Evolutionary conservation across 1,284 basidiomycete genomes (phyloP).

Genomic region (Trametes versicolor): DNA sequence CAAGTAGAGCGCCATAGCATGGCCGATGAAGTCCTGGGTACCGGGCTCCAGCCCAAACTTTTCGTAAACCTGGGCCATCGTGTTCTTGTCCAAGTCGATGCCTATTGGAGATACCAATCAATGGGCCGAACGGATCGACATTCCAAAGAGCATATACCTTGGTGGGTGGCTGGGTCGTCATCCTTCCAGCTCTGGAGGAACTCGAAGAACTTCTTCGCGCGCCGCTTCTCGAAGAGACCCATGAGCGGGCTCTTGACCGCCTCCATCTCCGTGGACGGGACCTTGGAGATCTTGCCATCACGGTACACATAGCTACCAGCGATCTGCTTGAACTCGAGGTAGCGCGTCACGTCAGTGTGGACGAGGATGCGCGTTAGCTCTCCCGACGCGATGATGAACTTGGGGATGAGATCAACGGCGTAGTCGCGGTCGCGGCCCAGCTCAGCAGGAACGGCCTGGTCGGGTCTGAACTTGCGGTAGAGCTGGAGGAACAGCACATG

Average conservation of each 20-base stretch:
- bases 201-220: constrained; percentile 99
- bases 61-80: constrained; percentile 94
- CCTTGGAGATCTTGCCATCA: constrained; percentile 97
- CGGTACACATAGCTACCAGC: constrained; percentile 98
- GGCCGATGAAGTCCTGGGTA: constrained; percentile 99
- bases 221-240: constrained; percentile 98
- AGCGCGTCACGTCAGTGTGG: constrained; percentile 98
- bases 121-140: not conserved
- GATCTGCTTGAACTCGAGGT: constrained; percentile 99
- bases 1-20: constrained; percentile 98
- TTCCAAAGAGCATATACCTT: constrained; percentile 66
- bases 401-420: constrained; percentile 94
- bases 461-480: constrained; percentile 94
- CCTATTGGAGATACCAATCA: constrained; percentile 55
- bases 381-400: constrained; percentile 98
- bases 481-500: constrained; percentile 63
- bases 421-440: constrained; percentile 96
- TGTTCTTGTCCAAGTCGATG: constrained; percentile 86
- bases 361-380: constrained; percentile 99
- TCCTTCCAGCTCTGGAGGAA: constrained; percentile 97
- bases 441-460: constrained; percentile 75
- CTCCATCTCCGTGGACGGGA: constrained; percentile 98
- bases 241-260: constrained; percentile 95
- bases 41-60: constrained; percentile 98
- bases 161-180: constrained; percentile 93